These are phyloP conservation scores for Symbiodinium natans DNA, from an alignment of 73 alveolate genomes.

Conservation along the genomic window DNA sequence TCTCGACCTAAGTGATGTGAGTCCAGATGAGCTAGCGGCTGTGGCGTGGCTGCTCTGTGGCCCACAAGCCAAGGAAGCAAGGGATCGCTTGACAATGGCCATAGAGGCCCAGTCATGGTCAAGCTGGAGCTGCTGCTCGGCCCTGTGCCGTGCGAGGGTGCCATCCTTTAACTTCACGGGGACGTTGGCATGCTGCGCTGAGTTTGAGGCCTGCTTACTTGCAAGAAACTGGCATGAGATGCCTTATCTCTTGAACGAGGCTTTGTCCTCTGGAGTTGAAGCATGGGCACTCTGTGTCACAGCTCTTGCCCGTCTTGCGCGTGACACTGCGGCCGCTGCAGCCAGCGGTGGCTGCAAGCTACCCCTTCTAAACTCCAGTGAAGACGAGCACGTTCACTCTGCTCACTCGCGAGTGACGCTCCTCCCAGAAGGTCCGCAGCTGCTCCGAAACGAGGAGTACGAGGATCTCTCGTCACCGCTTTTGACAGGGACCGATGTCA, in stretches of 20 bases:
- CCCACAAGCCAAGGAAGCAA: conserved; percentile 17
- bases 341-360: neutral
- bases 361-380: neutral
- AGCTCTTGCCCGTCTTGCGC: conserved; percentile 22
- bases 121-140: neutral
- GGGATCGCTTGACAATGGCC: neutral
- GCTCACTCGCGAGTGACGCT: no score
- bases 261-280: conserved; percentile 1
- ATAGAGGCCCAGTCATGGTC: neutral
- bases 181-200: neutral
- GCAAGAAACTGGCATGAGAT: conserved; percentile 62
- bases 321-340: neutral
- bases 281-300: neutral
- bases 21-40: conserved; percentile 20
- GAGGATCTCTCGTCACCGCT: neutral
- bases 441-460: neutral
- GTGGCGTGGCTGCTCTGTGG: conserved; percentile 38
- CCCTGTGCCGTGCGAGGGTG: neutral
- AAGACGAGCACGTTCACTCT: neutral
- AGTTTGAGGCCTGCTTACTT: neutral
- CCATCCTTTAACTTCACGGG: conserved; percentile 14
- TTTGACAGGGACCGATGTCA: neutral
- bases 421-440: conserved; percentile 32
- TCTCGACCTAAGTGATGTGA: neutral
- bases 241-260: conserved; percentile 15